phyloP scores from a whole-genome alignment of 2,329 filamentous ascomycete species.

The Phyllosticta citrichinensis region DNA sequence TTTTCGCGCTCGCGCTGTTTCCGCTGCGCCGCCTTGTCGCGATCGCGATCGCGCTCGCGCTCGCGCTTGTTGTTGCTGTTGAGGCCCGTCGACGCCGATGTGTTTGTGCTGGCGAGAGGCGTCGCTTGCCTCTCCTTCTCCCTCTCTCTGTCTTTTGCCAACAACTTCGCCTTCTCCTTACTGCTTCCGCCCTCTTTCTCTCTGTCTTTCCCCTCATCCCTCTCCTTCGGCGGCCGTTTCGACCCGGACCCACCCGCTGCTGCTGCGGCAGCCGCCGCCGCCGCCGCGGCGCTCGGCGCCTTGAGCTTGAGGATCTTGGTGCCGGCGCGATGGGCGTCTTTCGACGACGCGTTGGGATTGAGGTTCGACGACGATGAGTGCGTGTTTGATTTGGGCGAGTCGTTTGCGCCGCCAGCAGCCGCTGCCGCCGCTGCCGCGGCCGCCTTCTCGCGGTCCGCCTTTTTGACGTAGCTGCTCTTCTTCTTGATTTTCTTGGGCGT shows the following conservation, averaged over 20 bases:
- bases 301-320: slow-evolving; percentile 15
- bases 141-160: neutral
- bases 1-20: too few species aligned
- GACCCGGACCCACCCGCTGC: neutral
- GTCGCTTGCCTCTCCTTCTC: neutral
- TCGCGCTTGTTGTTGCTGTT: slow-evolving; percentile 18
- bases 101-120: too few species aligned
- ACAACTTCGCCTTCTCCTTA: neutral
- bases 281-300: neutral
- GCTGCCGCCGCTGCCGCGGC: slow-evolving; percentile 12
- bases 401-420: neutral
- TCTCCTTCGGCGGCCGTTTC: slow-evolving; percentile 9
- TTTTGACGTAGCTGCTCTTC: slow-evolving; percentile 33
- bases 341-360: slow-evolving; percentile 19
- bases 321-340: slow-evolving; percentile 15
- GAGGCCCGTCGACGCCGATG: too few species aligned
- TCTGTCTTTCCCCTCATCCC: neutral
- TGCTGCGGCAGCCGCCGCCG: neutral
- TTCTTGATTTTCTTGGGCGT: slow-evolving; percentile 41
- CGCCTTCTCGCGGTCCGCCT: slow-evolving; percentile 27
- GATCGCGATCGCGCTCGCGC: slow-evolving; percentile 13
- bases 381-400: neutral
- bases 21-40: too few species aligned
- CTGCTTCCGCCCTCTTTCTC: neutral
- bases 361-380: slow-evolving; percentile 7